phyloP scores from a whole-genome alignment of 139 green algal genomes.

The Marvania coccoides region DNA sequence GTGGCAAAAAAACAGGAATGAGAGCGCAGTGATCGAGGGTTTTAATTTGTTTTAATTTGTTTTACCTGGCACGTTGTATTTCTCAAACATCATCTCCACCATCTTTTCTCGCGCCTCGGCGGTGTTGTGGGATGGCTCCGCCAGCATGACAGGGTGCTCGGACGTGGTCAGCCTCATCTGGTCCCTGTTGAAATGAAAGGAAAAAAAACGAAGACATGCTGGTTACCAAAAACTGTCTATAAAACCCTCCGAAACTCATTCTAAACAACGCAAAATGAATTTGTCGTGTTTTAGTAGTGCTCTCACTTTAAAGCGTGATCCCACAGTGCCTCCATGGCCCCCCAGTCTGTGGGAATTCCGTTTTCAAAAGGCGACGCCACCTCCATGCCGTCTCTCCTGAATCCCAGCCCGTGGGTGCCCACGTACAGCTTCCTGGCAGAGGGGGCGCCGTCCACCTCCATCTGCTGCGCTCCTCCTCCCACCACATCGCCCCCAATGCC shows the following conservation, averaged over 20 bases:
- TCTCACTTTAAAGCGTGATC: constrained; percentile 47
- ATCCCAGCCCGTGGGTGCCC: constrained; percentile 37
- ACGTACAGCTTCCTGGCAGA: constrained; percentile 31
- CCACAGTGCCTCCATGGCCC: constrained; percentile 48
- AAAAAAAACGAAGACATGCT: not conserved
- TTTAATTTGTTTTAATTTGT: not conserved
- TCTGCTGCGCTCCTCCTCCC: constrained; percentile 8
- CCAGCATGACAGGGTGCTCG: constrained; percentile 86
- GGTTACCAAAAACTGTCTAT: not conserved
- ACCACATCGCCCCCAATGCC: constrained; percentile 1
- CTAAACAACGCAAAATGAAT: too few relatives aligned
- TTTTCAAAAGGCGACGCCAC: constrained; percentile 37
- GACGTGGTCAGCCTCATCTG: constrained; percentile 62
- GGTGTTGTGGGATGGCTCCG: constrained; percentile 73
- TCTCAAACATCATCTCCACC: constrained; percentile 85
- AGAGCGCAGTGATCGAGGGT: not conserved
- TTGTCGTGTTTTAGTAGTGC: too few relatives aligned
- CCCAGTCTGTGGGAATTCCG: constrained; percentile 55
- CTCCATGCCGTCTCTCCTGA: constrained; percentile 58
- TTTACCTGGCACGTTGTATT: constrained; percentile 45
- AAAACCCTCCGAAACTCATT: too few relatives aligned
- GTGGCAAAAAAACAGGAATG: not conserved
- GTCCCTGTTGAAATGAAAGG: constrained; percentile 43
- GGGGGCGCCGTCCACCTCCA: constrained; percentile 24
- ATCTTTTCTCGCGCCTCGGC: constrained; percentile 62